Evolutionary conservation across 768 basidiomycete species (phyloP), one percentile per base, ranked within the genome.

Genomic region (Mycena sanguinolenta): DNA sequence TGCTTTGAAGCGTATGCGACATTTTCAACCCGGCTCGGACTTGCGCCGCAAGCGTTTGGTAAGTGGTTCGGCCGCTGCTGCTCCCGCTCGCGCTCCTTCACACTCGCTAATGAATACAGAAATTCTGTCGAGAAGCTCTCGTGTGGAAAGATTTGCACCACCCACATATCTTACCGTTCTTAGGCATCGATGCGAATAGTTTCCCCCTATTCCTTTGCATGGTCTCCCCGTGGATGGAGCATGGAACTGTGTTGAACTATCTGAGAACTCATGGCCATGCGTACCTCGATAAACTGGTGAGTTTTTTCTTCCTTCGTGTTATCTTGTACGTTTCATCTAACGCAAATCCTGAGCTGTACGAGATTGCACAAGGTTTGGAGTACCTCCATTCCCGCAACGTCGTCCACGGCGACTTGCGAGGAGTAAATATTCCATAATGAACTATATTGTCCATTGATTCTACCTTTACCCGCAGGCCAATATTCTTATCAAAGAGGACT

Each of bases 211-310:
- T 66, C 4, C 69, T 76, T 21, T 79, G 79, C 53, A 73, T 79
- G 70, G 77, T 78, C 25, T 77, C 79, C 4, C 79, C 77, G 7
- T 78, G 77, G 77, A 78, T 79, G 78, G 64, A 67, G 38, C 72
- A 77, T 49, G 77, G 79, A 13, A 78, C 75, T n/a, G 68, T 79
- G n/a, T 16, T 75, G 10, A 65, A 75, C 27, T 76, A 71, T 63
- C 67, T 76, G 36, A 61, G 71, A 27, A 39, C 59, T n/a, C 72
- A 76, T 55, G 76, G 75, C 12, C 65, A 52, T 14, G 46, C 63
- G 9, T 70, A 73, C 44, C 69, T 78, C 27, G 72, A 76, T 71
- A 34, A 74, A 71, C 59, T 61, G 65, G 61, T 63, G n/a, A 50
- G 61, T 59, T 42, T 58, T 58, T 23, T 28, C n/a, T n/a, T n/a